Evolutionary conservation across 257 asterid genomes (phyloP).

Genomic region (Misopates orontium): DNA sequence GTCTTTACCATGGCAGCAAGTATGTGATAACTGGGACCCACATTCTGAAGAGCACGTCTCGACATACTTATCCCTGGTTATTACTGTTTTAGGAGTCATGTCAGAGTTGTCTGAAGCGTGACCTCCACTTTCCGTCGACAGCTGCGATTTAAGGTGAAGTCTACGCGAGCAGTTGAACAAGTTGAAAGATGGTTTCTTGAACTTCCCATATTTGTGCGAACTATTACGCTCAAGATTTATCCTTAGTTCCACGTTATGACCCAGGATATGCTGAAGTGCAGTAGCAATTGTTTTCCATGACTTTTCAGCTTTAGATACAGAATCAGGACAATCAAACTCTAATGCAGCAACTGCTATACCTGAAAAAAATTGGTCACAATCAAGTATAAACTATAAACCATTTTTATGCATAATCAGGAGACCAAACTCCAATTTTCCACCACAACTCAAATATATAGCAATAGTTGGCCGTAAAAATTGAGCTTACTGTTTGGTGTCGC

Average conservation of each 20-base stretch:
- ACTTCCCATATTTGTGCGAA: conserved; percentile 29
- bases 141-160: conserved; percentile 41
- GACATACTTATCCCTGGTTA: conserved; percentile 44
- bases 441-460: no score
- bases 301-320: conserved; percentile 73
- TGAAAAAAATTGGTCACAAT: conserved; percentile 12
- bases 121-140: conserved; percentile 46
- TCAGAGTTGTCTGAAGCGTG: conserved; percentile 46
- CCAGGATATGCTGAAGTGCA: conserved; percentile 69
- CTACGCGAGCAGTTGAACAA: conserved; percentile 71
- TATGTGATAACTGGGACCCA: conserved; percentile 49
- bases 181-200: conserved; percentile 46
- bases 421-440: neutral
- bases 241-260: conserved; percentile 75
- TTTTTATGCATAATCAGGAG: conserved; percentile 3
- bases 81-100: conserved; percentile 38
- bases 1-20: conserved; percentile 54
- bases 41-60: conserved; percentile 59
- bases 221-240: conserved; percentile 40
- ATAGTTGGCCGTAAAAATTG: no score
- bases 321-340: conserved; percentile 63
- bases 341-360: conserved; percentile 78
- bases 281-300: conserved; percentile 83
- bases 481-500: no score
- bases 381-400: neutral